Conservation (phyloP, 2,329 filamentous ascomycete genomes). For the Xylariaceae sp. region DNA sequence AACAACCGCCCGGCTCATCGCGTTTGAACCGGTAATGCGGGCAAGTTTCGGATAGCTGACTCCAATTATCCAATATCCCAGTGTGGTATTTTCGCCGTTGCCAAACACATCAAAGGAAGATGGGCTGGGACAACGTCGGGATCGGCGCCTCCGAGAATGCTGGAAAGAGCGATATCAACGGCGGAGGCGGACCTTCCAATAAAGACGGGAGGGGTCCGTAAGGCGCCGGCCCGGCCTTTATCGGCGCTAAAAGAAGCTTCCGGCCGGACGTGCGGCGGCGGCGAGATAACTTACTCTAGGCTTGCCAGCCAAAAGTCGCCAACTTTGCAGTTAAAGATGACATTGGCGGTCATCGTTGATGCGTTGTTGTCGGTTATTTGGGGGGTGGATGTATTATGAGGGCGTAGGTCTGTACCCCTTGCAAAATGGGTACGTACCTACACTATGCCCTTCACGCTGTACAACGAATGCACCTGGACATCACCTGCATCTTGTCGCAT, state of each 20-base stretch:
- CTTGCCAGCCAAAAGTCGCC: not conserved
- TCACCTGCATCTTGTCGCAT: not conserved
- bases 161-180: not conserved
- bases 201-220: not conserved
- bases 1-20: not conserved
- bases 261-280: not conserved
- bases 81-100: not conserved
- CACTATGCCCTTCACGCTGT: not conserved
- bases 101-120: not conserved
- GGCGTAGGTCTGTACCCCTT: not conserved
- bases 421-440: too few relatives aligned
- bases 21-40: not conserved
- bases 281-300: not conserved
- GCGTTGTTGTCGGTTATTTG: not conserved
- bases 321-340: not conserved
- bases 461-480: not conserved
- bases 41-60: not conserved
- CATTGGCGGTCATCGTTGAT: not conserved
- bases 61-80: not conserved
- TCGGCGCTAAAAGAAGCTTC: not conserved
- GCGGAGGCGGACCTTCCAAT: not conserved
- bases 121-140: not conserved
- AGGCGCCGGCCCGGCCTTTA: not conserved
- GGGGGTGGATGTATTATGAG: not conserved
- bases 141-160: not conserved